Conservation (phyloP, 495 filamentous ascomycete species). For the Penicillium simplicissimum region DNA sequence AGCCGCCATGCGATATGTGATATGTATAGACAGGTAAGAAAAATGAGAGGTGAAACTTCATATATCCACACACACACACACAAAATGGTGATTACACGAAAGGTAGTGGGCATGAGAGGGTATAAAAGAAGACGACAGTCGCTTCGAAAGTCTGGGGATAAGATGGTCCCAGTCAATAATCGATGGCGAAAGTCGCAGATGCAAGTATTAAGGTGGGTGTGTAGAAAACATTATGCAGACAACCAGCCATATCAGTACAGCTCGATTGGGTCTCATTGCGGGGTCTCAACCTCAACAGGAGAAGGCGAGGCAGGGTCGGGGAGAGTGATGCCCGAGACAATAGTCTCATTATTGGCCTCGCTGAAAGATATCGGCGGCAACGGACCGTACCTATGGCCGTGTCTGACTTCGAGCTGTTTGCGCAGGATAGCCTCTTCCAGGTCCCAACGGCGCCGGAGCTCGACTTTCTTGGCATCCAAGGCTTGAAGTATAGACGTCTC, state of each 20-base stretch:
- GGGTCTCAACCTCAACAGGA: not conserved
- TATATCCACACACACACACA: conserved; percentile 6
- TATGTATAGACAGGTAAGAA: conserved; percentile 19
- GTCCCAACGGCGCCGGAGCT: conserved; percentile 58
- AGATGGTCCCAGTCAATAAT: not conserved
- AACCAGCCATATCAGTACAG: not conserved
- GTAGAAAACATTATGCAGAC: conserved; percentile 30
- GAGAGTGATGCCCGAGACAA: conserved; percentile 28
- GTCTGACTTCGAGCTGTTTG: conserved; percentile 55
- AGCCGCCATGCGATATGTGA: conserved; percentile 28
- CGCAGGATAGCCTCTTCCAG: conserved; percentile 65
- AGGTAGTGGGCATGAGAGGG: conserved; percentile 16
- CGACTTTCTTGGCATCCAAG: conserved; percentile 52
- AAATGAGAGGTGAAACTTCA: not conserved
- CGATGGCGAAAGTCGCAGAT: conserved; percentile 1
- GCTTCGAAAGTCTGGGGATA: not conserved
- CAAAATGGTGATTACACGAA: conserved; percentile 35
- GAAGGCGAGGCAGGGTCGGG: conserved; percentile 6
- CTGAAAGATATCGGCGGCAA: conserved; percentile 45
- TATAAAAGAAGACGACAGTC: conserved; percentile 5
- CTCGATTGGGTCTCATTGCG: not conserved
- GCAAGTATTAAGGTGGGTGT: conserved; percentile 4
- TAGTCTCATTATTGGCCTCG: conserved; percentile 24
- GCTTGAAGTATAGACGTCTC: conserved; percentile 49
- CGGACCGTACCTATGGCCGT: conserved; percentile 50